Conservation (phyloP, 2,329 filamentous ascomycete genomes). For the Falciphora oryzae region DNA sequence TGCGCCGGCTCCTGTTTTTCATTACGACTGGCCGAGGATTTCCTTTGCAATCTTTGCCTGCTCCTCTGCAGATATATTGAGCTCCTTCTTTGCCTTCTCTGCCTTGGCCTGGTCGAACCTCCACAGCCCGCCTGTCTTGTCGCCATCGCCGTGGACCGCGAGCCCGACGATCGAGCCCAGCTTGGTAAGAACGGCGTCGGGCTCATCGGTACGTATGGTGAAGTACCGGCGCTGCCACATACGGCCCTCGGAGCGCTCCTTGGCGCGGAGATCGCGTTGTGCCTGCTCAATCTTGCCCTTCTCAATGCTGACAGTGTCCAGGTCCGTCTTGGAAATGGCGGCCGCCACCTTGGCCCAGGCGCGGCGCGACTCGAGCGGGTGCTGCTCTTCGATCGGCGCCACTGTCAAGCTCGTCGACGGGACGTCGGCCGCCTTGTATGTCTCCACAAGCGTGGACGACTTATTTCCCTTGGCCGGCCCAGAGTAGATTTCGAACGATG, state of each 20-base stretch:
- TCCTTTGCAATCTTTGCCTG: slow-evolving; percentile 25
- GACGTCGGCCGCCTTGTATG: slow-evolving; percentile 53
- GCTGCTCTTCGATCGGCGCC: slow-evolving; percentile 67
- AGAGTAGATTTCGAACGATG: slow-evolving; percentile 71
- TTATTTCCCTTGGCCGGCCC: slow-evolving; percentile 42
- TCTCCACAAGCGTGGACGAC: slow-evolving; percentile 44
- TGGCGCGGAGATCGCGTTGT: slow-evolving; percentile 67
- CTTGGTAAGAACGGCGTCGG: slow-evolving; percentile 38
- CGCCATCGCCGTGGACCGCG: slow-evolving; percentile 45
- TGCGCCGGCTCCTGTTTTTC: background rate
- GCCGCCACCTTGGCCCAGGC: slow-evolving; percentile 84
- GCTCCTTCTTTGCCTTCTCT: slow-evolving; percentile 32
- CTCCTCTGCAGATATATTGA: slow-evolving; percentile 29
- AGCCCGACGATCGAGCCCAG: slow-evolving; percentile 44
- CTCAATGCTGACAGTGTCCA: slow-evolving; percentile 71
- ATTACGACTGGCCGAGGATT: slow-evolving; percentile 27
- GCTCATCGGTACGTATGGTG: slow-evolving; percentile 38
- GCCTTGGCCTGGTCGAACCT: slow-evolving; percentile 44
- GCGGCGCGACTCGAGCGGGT: slow-evolving; percentile 73
- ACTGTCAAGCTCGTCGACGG: slow-evolving; percentile 64
- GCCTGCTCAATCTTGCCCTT: slow-evolving; percentile 88
- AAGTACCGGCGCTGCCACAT: slow-evolving; percentile 87
- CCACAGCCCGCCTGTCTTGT: slow-evolving; percentile 58
- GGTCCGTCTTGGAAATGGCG: slow-evolving; percentile 74
- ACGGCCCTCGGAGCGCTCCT: slow-evolving; percentile 67